Evolutionary conservation across 352 stramenopile species (phyloP).

Genomic region (Achlya hypogyna): DNA sequence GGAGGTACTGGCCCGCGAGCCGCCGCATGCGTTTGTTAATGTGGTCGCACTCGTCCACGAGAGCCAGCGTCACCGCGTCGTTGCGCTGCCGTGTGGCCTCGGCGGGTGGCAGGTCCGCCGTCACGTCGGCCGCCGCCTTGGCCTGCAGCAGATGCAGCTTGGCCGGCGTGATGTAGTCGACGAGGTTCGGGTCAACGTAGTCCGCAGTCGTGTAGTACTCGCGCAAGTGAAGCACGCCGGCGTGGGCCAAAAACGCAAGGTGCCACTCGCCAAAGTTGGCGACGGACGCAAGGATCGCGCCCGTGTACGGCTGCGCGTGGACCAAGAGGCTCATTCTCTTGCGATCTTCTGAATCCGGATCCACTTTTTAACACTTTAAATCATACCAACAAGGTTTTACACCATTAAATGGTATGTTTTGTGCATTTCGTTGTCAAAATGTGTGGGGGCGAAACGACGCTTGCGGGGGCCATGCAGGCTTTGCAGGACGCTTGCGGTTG

Average conservation of each 20-base stretch:
- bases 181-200: neutral
- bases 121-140: neutral
- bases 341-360: no score
- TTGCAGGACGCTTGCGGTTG: no score
- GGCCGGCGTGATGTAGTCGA: neutral
- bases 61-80: neutral
- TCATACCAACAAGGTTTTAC: no score
- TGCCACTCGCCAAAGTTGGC: neutral
- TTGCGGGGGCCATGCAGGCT: no score
- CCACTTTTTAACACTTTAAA: no score
- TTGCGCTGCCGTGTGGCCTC: neutral
- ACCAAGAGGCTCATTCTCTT: no score
- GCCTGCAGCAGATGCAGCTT: neutral
- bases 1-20: neutral
- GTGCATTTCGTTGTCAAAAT: no score
- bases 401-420: no score
- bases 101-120: neutral
- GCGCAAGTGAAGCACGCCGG: neutral
- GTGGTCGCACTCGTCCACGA: neutral
- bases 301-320: no score
- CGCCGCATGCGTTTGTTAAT: neutral
- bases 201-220: neutral
- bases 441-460: no score
- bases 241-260: neutral
- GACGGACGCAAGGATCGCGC: no score